Conservation (phyloP, 2,329 filamentous ascomycete species). For the Teratosphaeria destructans region DNA sequence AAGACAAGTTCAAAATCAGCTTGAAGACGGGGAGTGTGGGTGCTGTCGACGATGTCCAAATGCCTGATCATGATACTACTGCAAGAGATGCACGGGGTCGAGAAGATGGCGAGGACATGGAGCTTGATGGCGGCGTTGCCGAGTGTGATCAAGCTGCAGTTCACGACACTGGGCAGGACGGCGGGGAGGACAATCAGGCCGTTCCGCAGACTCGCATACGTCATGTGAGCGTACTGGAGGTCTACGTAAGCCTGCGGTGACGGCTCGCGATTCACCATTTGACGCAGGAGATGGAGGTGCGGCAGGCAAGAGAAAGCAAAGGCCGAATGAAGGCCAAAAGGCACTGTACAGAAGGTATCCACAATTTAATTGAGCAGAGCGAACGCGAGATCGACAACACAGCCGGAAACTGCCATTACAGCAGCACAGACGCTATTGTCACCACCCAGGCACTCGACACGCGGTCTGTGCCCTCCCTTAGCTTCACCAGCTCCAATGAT, state of each 20-base stretch:
- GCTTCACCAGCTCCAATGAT: too few species aligned
- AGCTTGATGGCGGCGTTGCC: neutral
- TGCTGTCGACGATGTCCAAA: conserved; percentile 57
- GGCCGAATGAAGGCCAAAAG: too few species aligned
- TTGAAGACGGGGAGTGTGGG: conserved; percentile 53
- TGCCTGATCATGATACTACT: conserved; percentile 10
- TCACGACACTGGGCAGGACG: neutral
- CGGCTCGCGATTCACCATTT: neutral
- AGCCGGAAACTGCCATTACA: too few species aligned
- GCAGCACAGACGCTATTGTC: too few species aligned
- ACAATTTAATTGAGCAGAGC: too few species aligned
- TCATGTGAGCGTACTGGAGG: conserved; percentile 24
- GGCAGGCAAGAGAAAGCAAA: too few species aligned
- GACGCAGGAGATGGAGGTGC: too few species aligned
- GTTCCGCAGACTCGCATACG: conserved; percentile 33
- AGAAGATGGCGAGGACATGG: neutral
- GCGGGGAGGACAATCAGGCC: neutral
- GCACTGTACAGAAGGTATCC: too few species aligned
- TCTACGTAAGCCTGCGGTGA: conserved; percentile 23
- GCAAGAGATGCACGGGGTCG: conserved; percentile 8
- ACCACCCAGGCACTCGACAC: too few species aligned
- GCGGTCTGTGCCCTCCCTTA: too few species aligned
- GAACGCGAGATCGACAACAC: too few species aligned
- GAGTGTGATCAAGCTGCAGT: neutral
- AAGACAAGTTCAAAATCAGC: conserved; percentile 45